Evolutionary conservation across 106 monocot species (phyloP), one percentile per base, ranked within the genome.

Genomic region (Chionographis japonica): DNA sequence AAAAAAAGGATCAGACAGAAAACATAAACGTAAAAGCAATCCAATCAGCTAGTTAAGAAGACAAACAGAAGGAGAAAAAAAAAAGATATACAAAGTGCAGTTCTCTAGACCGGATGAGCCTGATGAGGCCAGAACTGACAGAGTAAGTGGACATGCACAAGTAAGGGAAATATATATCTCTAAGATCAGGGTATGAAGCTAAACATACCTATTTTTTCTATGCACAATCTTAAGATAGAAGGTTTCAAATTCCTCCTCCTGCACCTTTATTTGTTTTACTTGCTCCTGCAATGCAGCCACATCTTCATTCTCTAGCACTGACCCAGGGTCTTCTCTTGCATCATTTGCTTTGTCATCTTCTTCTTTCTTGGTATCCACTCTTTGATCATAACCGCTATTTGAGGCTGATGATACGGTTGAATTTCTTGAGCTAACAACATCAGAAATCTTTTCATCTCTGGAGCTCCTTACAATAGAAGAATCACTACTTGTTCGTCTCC

Each of bases 161-260:
- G 46, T 5, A 46, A 46, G 0, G 46, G 46, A 46, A 5, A 46
- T 46, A 10, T 27, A 27, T 46, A 2, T 46, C 43, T 46, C 9
- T 46, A 46, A 46, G 9, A 6, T 46, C 46, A 46, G 46, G 46
- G 2, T 46, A 46, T 27, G 46, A 46, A 46, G 46, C 46, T 46
- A 46, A 46, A 67, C 54, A 52, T 80, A 63, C 84, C 84, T 80
- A 66, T 80, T 85, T 79, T 85, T 85, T 56, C 84, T 80, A 50
- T 85, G 84, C 51, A 84, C 79, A 52, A 84, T 79, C 72, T 84
- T 84, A 40, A 84, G 79, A 72, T 76, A 69, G 55, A 84, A 84
- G 39, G 68, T 76, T 69, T 84, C 84, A 66, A 84, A 84, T 75
- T 84, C 84, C 40, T 84, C 84, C 36, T 80, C 84, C 61, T 85